Percentiles rank a stretch among this genome's conserved stretches.
Conservation (phyloP, 345 rosid genomes). For the Citrus inodora region DNA sequence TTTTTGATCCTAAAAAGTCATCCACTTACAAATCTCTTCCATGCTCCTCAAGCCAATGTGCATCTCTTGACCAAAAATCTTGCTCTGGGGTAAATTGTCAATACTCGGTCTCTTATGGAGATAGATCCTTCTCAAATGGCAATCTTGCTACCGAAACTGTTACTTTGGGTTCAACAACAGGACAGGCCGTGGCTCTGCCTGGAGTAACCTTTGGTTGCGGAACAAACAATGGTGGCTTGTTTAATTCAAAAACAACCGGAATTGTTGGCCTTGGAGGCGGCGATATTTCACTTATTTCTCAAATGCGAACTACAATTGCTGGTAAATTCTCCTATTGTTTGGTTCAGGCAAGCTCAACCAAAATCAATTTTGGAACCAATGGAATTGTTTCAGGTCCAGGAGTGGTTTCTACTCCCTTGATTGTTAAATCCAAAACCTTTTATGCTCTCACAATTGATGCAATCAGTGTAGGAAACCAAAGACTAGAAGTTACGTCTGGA, state of each 20-base stretch:
- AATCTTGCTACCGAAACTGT: constrained; percentile 44
- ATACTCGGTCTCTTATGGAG: constrained; percentile 35
- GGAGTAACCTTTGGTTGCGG: constrained; percentile 50
- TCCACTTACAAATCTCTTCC: constrained; percentile 31
- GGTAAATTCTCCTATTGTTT: constrained; percentile 67
- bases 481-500: not conserved
- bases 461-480: constrained; percentile 35
- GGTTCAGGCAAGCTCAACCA: constrained; percentile 39
- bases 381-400: constrained; percentile 42
- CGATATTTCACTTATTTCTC: constrained; percentile 39
- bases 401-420: constrained; percentile 42
- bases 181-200: constrained; percentile 32
- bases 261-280: constrained; percentile 66
- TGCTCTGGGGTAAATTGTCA: constrained; percentile 17
- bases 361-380: constrained; percentile 46
- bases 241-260: constrained; percentile 39
- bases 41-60: constrained; percentile 32
- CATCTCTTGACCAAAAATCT: not conserved
- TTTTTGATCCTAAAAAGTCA: constrained; percentile 41
- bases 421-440: constrained; percentile 31
- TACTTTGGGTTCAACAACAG: constrained; percentile 35
- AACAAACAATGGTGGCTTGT: constrained; percentile 33
- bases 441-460: constrained; percentile 42
- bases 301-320: constrained; percentile 35
- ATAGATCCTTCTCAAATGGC: constrained; percentile 33